Evolutionary conservation across 2,329 filamentous ascomycete genomes (phyloP), one percentile per base, ranked within the genome.

Genomic region (Septoria petroselini): DNA sequence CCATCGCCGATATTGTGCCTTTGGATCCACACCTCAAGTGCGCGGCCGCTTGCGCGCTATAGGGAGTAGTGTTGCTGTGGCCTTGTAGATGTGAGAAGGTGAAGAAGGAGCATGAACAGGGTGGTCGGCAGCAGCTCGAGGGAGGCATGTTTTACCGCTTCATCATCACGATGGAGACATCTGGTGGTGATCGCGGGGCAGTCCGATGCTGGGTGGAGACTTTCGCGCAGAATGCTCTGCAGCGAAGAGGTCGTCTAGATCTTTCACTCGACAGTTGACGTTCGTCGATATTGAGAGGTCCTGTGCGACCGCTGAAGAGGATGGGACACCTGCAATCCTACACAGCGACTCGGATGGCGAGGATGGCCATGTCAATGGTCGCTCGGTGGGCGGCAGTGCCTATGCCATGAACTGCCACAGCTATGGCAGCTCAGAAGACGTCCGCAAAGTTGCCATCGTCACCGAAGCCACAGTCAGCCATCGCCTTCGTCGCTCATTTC

Each of bases 381-480:
- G 4, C 23, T 12, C 18, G 4, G 23, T 18, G 7, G 18, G 18
- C 30, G 18, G 3, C 8, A 40, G 15, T 9, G 14, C 12, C 6
- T n/a, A n/a, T n/a, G n/a, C 27, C 11, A 15, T 11, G 11, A 44
- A 42, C 42, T 15, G 30, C 7, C 3, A 1, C 7, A 15, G n/a
- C 19, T 14, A 40, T 19, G 41, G 21, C 15, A 17, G 21, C n/a
- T 23, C 45, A 38, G 40, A 27, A n/a, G 25, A 34, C n/a, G 6
- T 35, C 19, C 42, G 39, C 25, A 51, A 59, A 50, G 71, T 73
- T 18, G 71, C 68, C 19, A 70, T 74, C 40, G 55, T 73, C 30
- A 71, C 68, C 9, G 71, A 70, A 25, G 70, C 69, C 12, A 69
- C 70, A 48, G 71, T 73, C 53, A 51, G 71, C 68, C 34, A n/a